Evolutionary conservation across 495 filamentous ascomycete species (phyloP), one percentile per base, ranked within the genome.

Genomic region (Talaromyces adpressus): DNA sequence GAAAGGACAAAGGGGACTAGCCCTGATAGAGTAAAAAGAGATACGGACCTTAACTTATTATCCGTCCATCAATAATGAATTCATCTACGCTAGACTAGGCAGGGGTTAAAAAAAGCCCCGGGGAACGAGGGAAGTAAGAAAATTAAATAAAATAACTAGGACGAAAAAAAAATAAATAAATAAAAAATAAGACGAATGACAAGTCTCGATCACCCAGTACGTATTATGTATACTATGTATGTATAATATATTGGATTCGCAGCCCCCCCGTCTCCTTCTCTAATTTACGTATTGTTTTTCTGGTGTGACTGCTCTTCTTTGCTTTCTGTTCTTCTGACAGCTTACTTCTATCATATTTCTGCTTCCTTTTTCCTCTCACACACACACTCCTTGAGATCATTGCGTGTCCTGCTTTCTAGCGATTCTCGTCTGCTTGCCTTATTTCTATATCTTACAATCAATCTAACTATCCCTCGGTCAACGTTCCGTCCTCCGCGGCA

Each of bases 51-150:
- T 53, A 9, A 41, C 36, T 49, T 49, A 49, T 56, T 29, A 56
- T 56, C 52, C 52, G 52, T 56, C 52, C 52, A 56, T 56, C 22
- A 56, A 56, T 54, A 54, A 54, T 56, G 52, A 56, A 25, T 29
- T 22, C 11, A 56, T 29, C 23, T 1, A 29, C 20, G 6, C 52
- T 56, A 53, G 49, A 14, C 49, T 53, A 56, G 52, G 52, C 52
- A 56, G 52, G 52, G 52, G 52, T 29, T 12, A 56, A 29, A 56
- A 27, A 27, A 56, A 27, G 52, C 27, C 52, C 52, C 52, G 52
- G 52, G 52, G 52, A 56, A 56, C 52, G 52, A 56, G 52, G 52
- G 52, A 56, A 27, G 52, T 22, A 2, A 56, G 52, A 56, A 56
- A 56, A 56, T 29, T 29, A 56, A 56, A 56, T 14, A 29, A 27